Evolutionary conservation across 352 stramenopile genomes (phyloP).

Genomic region (Heterotrichella gracilis): DNA sequence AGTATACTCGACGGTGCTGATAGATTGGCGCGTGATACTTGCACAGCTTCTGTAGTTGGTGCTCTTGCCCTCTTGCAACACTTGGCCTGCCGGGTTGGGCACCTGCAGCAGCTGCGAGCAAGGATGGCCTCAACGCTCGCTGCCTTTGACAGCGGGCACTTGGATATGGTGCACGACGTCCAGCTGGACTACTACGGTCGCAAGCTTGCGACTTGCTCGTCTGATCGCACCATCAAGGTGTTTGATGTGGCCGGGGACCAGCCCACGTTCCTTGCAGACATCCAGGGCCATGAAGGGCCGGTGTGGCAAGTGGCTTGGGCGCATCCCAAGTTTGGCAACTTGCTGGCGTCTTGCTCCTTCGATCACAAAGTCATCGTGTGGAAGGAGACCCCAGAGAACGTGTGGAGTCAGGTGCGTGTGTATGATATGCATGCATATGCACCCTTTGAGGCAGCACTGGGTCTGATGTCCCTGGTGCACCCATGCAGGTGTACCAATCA

Average conservation of each 20-base stretch:
- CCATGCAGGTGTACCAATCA: background rate
- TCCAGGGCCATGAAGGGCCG: slow-evolving; percentile 39
- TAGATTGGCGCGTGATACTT: too few relatives aligned
- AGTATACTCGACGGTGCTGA: too few relatives aligned
- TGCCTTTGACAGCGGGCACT: too few relatives aligned
- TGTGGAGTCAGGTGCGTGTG: slow-evolving; percentile 46
- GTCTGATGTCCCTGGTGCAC: too few relatives aligned
- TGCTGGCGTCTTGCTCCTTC: slow-evolving; percentile 83
- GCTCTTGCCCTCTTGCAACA: too few relatives aligned
- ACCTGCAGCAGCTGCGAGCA: too few relatives aligned
- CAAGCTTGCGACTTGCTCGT: slow-evolving; percentile 83
- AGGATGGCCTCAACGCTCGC: too few relatives aligned
- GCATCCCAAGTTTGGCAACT: slow-evolving; percentile 74
- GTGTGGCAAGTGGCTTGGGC: slow-evolving; percentile 92
- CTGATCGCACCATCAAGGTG: slow-evolving; percentile 54
- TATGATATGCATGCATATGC: background rate
- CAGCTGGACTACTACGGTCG: slow-evolving; percentile 97
- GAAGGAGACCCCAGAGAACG: slow-evolving; percentile 51
- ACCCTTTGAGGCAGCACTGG: slow-evolving; percentile 12
- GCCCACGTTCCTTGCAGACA: slow-evolving; percentile 23
- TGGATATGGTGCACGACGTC: slow-evolving; percentile 83
- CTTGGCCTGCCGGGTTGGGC: too few relatives aligned
- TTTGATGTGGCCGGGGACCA: slow-evolving; percentile 52
- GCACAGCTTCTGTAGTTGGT: too few relatives aligned
- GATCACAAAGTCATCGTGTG: slow-evolving; percentile 84